Conservation (phyloP, 768 basidiomycete genomes). For the Pleurotus tuoliensis region DNA sequence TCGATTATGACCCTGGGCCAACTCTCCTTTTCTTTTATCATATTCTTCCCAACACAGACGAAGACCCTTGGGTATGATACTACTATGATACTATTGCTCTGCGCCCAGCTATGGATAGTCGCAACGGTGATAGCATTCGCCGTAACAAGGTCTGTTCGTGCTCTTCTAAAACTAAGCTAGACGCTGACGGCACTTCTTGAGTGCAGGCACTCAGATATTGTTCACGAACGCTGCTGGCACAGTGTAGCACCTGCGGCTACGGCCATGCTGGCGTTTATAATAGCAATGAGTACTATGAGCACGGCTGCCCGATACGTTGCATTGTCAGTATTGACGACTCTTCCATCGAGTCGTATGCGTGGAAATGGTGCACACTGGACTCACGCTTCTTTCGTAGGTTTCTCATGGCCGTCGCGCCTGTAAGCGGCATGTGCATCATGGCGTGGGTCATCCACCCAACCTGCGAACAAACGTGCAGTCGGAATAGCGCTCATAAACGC, state of each 20-base stretch:
- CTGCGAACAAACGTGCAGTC: conserved; percentile 65
- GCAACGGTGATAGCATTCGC: conserved; percentile 54
- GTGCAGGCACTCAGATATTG: conserved; percentile 53
- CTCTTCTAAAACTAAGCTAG: too few species aligned
- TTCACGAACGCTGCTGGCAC: conserved; percentile 59
- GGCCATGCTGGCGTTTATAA: conserved; percentile 58
- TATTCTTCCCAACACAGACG: conserved; percentile 69
- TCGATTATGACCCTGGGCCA: conserved; percentile 34
- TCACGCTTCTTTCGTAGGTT: neutral
- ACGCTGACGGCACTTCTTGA: too few species aligned
- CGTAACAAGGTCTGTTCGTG: conserved; percentile 37
- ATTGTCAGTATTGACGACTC: conserved; percentile 33
- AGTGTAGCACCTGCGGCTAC: conserved; percentile 39
- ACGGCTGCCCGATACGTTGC: conserved; percentile 46
- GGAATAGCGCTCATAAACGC: conserved; percentile 64
- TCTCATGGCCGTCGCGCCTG: conserved; percentile 24
- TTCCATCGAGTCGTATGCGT: neutral
- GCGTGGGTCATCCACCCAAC: conserved; percentile 39
- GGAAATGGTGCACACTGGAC: neutral
- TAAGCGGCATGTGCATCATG: conserved; percentile 46
- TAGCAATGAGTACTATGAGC: conserved; percentile 49
- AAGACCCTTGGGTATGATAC: conserved; percentile 65
- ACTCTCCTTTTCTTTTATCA: conserved; percentile 63
- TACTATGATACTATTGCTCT: conserved; percentile 58
- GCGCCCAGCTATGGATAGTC: conserved; percentile 58